Conservation (phyloP, 2,329 filamentous ascomycete species). For the Bisporella sp. region DNA sequence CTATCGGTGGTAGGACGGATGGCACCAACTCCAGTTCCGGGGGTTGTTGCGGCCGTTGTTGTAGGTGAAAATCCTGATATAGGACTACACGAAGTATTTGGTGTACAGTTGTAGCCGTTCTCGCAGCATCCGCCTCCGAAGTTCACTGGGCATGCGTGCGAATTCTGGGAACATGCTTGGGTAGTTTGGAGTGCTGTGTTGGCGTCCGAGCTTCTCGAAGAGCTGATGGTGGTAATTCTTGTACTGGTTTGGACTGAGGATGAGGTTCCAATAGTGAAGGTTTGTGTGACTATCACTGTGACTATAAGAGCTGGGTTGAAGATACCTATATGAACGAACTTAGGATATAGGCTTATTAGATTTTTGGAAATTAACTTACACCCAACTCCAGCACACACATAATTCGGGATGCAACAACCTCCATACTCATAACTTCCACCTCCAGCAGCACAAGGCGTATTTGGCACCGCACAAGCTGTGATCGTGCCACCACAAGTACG, state of each 20-base stretch:
- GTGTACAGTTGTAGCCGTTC: conserved; percentile 21
- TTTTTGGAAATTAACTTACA: conserved; percentile 40
- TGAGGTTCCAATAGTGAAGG: conserved; percentile 25
- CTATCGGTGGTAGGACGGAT: conserved; percentile 37
- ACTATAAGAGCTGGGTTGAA: conserved; percentile 14
- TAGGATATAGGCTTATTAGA: background rate
- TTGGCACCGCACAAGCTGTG: conserved; percentile 51
- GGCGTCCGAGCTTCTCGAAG: conserved; percentile 4
- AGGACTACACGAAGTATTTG: conserved; percentile 21
- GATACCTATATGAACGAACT: conserved; percentile 10
- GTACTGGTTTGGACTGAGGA: background rate
- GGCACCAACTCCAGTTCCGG: conserved; percentile 33
- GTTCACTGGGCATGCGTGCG: conserved; percentile 19
- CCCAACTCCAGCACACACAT: conserved; percentile 60
- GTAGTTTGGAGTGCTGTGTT: conserved; percentile 12
- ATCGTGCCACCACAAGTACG: conserved; percentile 57
- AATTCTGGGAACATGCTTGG: conserved; percentile 12
- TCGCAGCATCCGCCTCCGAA: conserved; percentile 27
- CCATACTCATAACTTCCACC: conserved; percentile 53
- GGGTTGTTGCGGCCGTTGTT: conserved; percentile 32
- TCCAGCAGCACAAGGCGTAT: conserved; percentile 53
- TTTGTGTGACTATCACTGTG: conserved; percentile 13
- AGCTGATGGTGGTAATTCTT: conserved; percentile 1
- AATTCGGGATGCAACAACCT: conserved; percentile 38
- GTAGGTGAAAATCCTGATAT: conserved; percentile 24